phyloP scores from a whole-genome alignment of 371 early-diverging fungal genomes.

The Gilbertella persicaria region DNA sequence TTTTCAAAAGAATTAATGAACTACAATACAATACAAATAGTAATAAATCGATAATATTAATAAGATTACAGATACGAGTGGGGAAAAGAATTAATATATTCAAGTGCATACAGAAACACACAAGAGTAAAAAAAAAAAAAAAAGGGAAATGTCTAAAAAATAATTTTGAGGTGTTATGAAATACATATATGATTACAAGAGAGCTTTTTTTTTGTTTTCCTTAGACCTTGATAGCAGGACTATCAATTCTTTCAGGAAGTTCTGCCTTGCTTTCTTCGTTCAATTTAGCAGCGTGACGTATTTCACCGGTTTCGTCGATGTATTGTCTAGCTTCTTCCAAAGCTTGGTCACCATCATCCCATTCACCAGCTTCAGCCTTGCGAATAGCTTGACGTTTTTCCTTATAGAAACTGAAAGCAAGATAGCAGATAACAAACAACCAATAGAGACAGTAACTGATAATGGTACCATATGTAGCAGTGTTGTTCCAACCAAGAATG shows the following conservation, averaged over 20 bases:
- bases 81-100: neutral
- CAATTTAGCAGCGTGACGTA: slow-evolving; percentile 8
- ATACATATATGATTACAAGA: neutral
- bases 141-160: neutral
- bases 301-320: slow-evolving; percentile 29
- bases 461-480: slow-evolving; percentile 71
- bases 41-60: slow-evolving; percentile 11
- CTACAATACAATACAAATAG: neutral
- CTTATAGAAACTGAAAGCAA: slow-evolving; percentile 51
- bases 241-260: slow-evolving; percentile 6
- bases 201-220: no score
- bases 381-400: slow-evolving; percentile 32
- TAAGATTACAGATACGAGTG: neutral
- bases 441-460: slow-evolving; percentile 79
- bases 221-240: neutral
- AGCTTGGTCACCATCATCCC: slow-evolving; percentile 30
- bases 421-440: slow-evolving; percentile 51
- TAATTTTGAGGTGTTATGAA: neutral
- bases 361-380: slow-evolving; percentile 37
- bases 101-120: neutral
- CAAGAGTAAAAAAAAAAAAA: neutral
- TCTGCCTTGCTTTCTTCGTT: slow-evolving; percentile 8
- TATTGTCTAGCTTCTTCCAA: slow-evolving; percentile 28
- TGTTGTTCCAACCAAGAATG: slow-evolving; percentile 77
- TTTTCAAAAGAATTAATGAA: neutral